A percentile compares a stretch with the other conserved stretches of the same genome.
phyloP scores from a whole-genome alignment of 768 basidiomycete genomes.

The Serendipita sp. region DNA sequence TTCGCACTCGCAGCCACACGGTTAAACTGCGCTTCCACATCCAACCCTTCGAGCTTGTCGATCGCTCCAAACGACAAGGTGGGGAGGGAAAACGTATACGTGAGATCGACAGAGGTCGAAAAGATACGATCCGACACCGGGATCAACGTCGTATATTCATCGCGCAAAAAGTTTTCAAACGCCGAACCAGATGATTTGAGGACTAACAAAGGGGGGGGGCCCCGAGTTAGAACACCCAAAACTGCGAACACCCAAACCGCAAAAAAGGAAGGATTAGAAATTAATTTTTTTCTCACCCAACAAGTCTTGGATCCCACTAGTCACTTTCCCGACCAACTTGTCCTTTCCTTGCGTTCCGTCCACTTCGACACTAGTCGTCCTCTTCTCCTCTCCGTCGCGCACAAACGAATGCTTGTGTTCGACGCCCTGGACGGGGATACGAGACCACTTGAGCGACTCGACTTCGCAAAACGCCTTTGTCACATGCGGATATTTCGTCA shows the following conservation, averaged over 20 bases:
- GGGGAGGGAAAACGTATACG: slow-evolving; percentile 40
- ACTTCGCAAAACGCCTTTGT: slow-evolving; percentile 51
- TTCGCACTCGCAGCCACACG: slow-evolving; percentile 28
- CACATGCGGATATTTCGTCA: slow-evolving; percentile 66
- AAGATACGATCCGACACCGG: slow-evolving; percentile 82
- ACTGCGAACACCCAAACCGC: too few species aligned
- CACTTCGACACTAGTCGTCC: slow-evolving; percentile 46
- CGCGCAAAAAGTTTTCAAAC: slow-evolving; percentile 64
- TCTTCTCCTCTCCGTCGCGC: slow-evolving; percentile 84
- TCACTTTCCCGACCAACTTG: slow-evolving; percentile 42
- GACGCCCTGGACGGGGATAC: slow-evolving; percentile 38
- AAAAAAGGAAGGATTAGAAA: neutral
- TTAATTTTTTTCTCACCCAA: slow-evolving; percentile 35
- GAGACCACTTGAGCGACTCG: slow-evolving; percentile 71
- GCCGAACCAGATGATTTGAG: slow-evolving; percentile 81
- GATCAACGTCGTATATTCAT: slow-evolving; percentile 76
- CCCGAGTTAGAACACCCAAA: neutral
- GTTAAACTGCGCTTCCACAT: slow-evolving; percentile 23
- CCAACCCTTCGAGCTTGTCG: slow-evolving; percentile 16
- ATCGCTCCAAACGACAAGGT: slow-evolving; percentile 25
- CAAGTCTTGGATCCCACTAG: slow-evolving; percentile 60
- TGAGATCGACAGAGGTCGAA: slow-evolving; percentile 69
- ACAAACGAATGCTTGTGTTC: slow-evolving; percentile 66
- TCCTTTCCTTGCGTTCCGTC: slow-evolving; percentile 50
- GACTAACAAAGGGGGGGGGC: slow-evolving; percentile 32